Evolutionary conservation across 2,329 filamentous ascomycete genomes (phyloP).

Genomic region (Zymoseptoria crescenta): DNA sequence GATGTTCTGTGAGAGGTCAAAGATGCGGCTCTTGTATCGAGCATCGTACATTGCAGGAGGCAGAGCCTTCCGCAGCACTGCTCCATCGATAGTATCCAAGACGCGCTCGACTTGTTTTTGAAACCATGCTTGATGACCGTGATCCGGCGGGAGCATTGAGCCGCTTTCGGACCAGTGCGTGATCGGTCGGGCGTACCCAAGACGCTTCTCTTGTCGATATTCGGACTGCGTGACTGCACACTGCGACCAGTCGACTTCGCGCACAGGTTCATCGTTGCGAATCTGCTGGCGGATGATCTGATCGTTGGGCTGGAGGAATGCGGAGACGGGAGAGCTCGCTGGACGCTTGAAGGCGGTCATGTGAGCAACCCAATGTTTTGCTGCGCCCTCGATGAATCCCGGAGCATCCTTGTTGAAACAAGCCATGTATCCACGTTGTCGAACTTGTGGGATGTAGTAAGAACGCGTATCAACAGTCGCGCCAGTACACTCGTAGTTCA

Average conservation of each 20-base stretch:
- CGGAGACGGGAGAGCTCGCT: conserved; percentile 55
- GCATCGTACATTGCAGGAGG: conserved; percentile 45
- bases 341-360: conserved; percentile 45
- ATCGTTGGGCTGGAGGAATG: conserved; percentile 52
- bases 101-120: conserved; percentile 50
- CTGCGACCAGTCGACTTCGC: conserved; percentile 44
- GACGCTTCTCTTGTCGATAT: conserved; percentile 41
- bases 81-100: conserved; percentile 57
- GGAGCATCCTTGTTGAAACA: conserved; percentile 31
- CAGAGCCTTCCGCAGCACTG: conserved; percentile 43
- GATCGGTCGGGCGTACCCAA: conserved; percentile 51
- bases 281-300: conserved; percentile 29
- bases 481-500: conserved; percentile 50
- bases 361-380: conserved; percentile 36
- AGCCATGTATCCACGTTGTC: conserved; percentile 39
- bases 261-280: conserved; percentile 10
- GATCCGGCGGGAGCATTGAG: conserved; percentile 47
- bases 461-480: conserved; percentile 58
- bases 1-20: conserved; percentile 67
- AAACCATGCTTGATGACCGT: conserved; percentile 47
- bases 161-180: conserved; percentile 54
- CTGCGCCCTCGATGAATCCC: neutral
- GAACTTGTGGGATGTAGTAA: conserved; percentile 61
- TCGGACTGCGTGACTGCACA: conserved; percentile 54
- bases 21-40: conserved; percentile 47